Percentiles rank a stretch among this genome's conserved stretches.
Conservation (phyloP, 139 green algal genomes). For the Limnomonas spitsbergensis region DNA sequence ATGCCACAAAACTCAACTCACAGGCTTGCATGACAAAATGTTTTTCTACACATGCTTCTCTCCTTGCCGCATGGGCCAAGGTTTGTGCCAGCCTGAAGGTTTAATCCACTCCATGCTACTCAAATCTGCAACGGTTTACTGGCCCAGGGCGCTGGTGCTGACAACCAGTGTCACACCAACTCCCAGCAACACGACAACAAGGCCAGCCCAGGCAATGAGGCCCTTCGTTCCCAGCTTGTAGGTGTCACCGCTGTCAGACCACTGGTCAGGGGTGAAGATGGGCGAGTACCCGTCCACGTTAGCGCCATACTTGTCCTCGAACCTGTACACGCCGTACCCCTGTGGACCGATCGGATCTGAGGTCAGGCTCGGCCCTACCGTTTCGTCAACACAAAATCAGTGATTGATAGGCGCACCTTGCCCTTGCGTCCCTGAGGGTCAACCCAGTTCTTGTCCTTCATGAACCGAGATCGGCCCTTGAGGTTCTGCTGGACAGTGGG, state of each 20-base stretch:
- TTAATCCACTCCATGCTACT: too few species aligned
- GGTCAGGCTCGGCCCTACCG: too few species aligned
- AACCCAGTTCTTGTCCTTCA: slow-evolving; percentile 83
- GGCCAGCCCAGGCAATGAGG: slow-evolving; percentile 83
- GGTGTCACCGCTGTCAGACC: slow-evolving; percentile 71
- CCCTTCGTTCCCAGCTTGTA: slow-evolving; percentile 90
- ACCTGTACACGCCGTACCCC: slow-evolving; percentile 88
- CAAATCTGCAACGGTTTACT: too few species aligned
- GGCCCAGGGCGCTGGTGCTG: slow-evolving; percentile 66
- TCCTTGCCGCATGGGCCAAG: too few species aligned
- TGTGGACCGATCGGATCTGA: slow-evolving; percentile 33
- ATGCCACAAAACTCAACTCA: too few species aligned
- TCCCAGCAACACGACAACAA: slow-evolving; percentile 66
- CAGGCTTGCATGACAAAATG: too few species aligned
- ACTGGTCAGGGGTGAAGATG: slow-evolving; percentile 95
- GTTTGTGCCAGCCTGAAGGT: too few species aligned
- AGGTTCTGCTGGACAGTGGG: slow-evolving; percentile 76
- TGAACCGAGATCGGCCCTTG: slow-evolving; percentile 67
- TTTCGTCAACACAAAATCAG: too few species aligned
- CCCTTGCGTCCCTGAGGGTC: slow-evolving; percentile 87
- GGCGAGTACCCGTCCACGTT: slow-evolving; percentile 95
- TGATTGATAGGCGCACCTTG: slow-evolving; percentile 46
- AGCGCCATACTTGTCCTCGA: slow-evolving; percentile 87
- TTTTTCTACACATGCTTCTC: too few species aligned
- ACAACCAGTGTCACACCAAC: slow-evolving; percentile 82